Percentiles rank a stretch among this genome's conserved stretches.
Conservation (phyloP, 2,329 filamentous ascomycete genomes). For the Nemania abortiva region DNA sequence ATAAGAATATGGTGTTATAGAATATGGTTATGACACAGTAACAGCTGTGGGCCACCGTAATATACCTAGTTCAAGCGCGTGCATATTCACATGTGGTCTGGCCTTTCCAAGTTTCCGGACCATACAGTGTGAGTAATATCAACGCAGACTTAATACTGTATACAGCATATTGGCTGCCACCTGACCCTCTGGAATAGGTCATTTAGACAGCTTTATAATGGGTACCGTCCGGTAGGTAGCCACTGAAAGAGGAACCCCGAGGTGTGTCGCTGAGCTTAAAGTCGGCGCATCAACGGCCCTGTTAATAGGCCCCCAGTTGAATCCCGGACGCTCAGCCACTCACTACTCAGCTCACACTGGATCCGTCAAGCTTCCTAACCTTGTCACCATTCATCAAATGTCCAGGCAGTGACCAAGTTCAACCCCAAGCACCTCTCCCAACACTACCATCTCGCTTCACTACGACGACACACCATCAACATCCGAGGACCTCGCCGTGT, state of each 20-base stretch:
- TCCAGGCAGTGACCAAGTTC: conserved; percentile 38
- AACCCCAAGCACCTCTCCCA: conserved; percentile 24
- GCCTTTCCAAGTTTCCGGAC: neutral
- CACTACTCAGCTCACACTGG: conserved; percentile 32
- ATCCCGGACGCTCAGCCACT: conserved; percentile 35
- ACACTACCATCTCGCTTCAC: conserved; percentile 33
- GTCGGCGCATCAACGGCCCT: neutral
- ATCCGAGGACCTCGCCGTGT: conserved; percentile 11
- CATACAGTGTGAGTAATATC: neutral
- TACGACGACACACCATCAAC: conserved; percentile 28
- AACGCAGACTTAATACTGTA: neutral
- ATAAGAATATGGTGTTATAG: too few species aligned
- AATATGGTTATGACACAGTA: too few species aligned
- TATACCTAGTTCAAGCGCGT: neutral
- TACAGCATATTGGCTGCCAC: conserved; percentile 16
- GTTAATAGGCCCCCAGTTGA: conserved; percentile 16
- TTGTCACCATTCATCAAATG: conserved; percentile 40
- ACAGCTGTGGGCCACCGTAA: too few species aligned
- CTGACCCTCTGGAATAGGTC: conserved; percentile 21
- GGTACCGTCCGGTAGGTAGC: neutral
- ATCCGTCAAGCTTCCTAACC: conserved; percentile 33
- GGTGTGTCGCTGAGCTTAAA: conserved; percentile 11
- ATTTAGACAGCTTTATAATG: conserved; percentile 1
- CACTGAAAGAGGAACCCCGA: conserved; percentile 11
- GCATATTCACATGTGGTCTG: conserved; percentile 21